A percentile compares a stretch with the other conserved stretches of the same genome.
These are phyloP conservation scores for Cudoniella acicularis DNA, from an alignment of 495 filamentous ascomycete genomes.

Conservation along the genomic window DNA sequence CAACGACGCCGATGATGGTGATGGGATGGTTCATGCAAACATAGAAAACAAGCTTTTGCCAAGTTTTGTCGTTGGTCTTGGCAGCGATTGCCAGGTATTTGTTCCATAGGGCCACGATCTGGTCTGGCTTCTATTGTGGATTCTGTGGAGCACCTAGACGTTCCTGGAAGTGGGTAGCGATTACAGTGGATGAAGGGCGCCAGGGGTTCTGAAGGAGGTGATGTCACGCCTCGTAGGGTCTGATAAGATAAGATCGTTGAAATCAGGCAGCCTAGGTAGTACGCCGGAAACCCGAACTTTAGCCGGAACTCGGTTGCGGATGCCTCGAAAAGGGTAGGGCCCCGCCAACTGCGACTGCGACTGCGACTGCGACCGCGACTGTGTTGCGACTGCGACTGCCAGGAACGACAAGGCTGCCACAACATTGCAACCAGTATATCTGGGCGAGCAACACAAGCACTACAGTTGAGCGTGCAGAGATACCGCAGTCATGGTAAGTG, in stretches of 20 bases:
- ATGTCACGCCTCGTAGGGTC: no score
- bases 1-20: not conserved
- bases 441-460: not conserved
- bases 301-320: no score
- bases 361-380: not conserved
- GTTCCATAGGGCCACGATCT: no score
- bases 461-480: not conserved
- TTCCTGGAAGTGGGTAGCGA: no score
- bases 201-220: no score
- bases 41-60: constrained; percentile 1
- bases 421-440: no score
- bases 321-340: not conserved
- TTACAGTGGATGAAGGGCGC: no score
- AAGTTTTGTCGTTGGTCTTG: not conserved
- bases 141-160: no score
- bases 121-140: no score
- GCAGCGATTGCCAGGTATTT: not conserved
- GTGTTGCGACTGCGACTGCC: not conserved
- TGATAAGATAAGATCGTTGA: not conserved
- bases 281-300: no score
- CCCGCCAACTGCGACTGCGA: not conserved
- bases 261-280: no score
- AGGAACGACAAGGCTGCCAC: not conserved
- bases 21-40: not conserved
- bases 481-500: not conserved